A percentile compares a stretch with the other conserved stretches of the same genome.
Evolutionary conservation across 345 rosid genomes (phyloP).

Genomic region (thale cress (Arabidopsis thaliana)): DNA sequence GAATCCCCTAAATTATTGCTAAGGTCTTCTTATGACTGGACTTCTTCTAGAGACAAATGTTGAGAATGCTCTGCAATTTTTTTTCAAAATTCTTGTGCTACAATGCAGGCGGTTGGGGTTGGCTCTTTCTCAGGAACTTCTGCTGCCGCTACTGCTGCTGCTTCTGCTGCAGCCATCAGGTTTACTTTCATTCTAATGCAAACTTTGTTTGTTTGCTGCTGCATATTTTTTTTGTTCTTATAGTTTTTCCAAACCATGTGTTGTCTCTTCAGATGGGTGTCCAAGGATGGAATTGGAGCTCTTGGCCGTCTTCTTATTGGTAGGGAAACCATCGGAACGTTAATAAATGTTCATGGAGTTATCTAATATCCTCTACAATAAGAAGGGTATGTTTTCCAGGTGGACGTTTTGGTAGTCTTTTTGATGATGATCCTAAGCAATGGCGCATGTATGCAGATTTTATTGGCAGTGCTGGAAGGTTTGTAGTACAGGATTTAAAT

Average conservation of each 20-base stretch:
- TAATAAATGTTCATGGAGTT: slow-evolving; percentile 25
- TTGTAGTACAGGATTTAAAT: slow-evolving; percentile 24
- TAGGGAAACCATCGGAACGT: slow-evolving; percentile 47
- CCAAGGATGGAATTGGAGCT: slow-evolving; percentile 98
- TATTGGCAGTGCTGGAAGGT: slow-evolving; percentile 99
- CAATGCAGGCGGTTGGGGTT: slow-evolving; percentile 85
- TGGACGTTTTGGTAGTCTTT: slow-evolving; percentile 89
- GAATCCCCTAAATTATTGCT: neutral
- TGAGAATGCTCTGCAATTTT: neutral
- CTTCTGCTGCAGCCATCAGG: slow-evolving; percentile 73
- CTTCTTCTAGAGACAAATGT: neutral
- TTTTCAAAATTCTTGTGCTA: slow-evolving; percentile 12
- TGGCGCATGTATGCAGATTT: slow-evolving; percentile 99
- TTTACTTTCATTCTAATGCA: slow-evolving; percentile 21
- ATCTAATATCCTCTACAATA: slow-evolving; percentile 33
- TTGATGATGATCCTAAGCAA: slow-evolving; percentile 97
- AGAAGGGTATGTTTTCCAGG: slow-evolving; percentile 56
- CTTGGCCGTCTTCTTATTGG: slow-evolving; percentile 93
- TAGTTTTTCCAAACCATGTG: neutral
- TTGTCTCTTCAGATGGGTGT: slow-evolving; percentile 82
- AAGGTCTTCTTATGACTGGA: slow-evolving; percentile 24
- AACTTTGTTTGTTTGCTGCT: slow-evolving; percentile 23
- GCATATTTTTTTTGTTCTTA: neutral
- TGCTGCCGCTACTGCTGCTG: slow-evolving; percentile 95
- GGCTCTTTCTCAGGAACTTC: slow-evolving; percentile 87